These are phyloP conservation scores for Butyriboletus loyo DNA, from an alignment of 768 basidiomycete genomes.

Conservation along the genomic window DNA sequence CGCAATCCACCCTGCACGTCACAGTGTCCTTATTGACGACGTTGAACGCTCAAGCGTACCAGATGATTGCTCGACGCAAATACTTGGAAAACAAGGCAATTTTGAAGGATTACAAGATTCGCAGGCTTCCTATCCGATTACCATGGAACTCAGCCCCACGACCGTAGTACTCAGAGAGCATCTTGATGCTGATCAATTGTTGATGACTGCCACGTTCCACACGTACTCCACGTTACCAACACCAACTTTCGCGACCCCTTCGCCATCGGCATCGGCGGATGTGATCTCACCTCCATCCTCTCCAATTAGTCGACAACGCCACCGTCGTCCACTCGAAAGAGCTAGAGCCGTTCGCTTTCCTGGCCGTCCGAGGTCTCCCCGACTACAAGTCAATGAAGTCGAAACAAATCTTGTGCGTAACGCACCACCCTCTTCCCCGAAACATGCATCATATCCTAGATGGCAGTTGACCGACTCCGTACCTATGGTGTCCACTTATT, in stretches of 20 bases:
- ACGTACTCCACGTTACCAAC: conserved; percentile 28
- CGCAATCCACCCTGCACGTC: not conserved
- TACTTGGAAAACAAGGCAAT: conserved; percentile 1
- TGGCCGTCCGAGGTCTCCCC: conserved; percentile 26
- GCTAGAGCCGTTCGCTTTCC: conserved; percentile 31
- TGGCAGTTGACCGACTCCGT: conserved; percentile 14
- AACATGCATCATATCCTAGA: conserved; percentile 1
- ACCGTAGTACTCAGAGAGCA: conserved; percentile 14
- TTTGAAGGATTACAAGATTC: conserved; percentile 10
- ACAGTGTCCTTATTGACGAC: not conserved
- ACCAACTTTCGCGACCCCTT: conserved; percentile 29
- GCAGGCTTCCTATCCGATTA: conserved; percentile 11
- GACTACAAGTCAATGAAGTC: conserved; percentile 14
- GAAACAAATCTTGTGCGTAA: conserved; percentile 8
- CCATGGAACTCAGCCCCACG: conserved; percentile 12
- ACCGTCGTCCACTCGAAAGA: conserved; percentile 33
- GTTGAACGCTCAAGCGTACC: not conserved
- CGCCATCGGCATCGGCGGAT: conserved; percentile 28
- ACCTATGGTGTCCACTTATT: conserved; percentile 3
- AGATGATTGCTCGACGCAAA: not conserved
- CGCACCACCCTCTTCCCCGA: conserved; percentile 2
- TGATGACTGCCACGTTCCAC: conserved; percentile 17
- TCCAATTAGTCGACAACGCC: conserved; percentile 17
- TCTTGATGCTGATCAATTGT: conserved; percentile 14
- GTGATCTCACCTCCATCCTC: conserved; percentile 21